Conservation (phyloP, 1,139 yeast genomes). For the Pichia sp. region DNA sequence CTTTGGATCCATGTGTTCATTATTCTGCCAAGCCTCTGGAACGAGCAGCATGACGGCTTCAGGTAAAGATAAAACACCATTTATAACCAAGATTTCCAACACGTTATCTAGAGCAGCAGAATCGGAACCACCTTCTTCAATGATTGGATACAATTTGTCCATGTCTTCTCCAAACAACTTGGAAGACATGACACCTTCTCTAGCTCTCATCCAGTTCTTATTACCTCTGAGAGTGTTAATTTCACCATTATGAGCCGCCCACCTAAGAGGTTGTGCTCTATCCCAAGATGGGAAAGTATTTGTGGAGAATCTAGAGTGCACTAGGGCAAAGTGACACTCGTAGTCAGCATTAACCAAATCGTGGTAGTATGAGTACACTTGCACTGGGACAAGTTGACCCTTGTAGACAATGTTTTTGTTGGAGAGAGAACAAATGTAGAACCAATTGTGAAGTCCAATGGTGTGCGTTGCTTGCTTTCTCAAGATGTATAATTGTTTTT, state of each 20-base stretch:
- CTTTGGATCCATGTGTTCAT: conserved; percentile 76
- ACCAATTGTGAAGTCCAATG: conserved; percentile 95
- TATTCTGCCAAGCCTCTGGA: conserved; percentile 98
- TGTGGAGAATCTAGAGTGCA: conserved; percentile 95
- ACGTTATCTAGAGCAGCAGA: conserved; percentile 99
- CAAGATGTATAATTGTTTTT: conserved; percentile 74
- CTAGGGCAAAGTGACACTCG: conserved; percentile 93
- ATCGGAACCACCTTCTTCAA: conserved; percentile 98
- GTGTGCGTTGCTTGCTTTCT: conserved; percentile 88
- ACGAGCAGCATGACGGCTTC: conserved; percentile 97
- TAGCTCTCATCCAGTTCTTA: conserved; percentile 98
- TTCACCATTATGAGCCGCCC: conserved; percentile 99
- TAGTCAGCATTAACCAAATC: conserved; percentile 88
- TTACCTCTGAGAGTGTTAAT: conserved; percentile 95
- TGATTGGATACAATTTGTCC: conserved; percentile 87
- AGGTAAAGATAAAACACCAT: conserved; percentile 87
- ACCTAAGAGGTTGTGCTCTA: conserved; percentile 95
- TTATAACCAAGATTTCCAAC: conserved; percentile 80
- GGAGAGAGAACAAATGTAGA: conserved; percentile 89
- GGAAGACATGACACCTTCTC: conserved; percentile 94
- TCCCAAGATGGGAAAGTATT: conserved; percentile 99
- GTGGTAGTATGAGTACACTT: conserved; percentile 90
- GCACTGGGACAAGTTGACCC: conserved; percentile 96
- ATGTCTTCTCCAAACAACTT: conserved; percentile 84
- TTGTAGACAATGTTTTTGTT: conserved; percentile 90